These are phyloP conservation scores for Tuber umbilicatum DNA, from an alignment of 495 filamentous ascomycete species.

Conservation along the genomic window DNA sequence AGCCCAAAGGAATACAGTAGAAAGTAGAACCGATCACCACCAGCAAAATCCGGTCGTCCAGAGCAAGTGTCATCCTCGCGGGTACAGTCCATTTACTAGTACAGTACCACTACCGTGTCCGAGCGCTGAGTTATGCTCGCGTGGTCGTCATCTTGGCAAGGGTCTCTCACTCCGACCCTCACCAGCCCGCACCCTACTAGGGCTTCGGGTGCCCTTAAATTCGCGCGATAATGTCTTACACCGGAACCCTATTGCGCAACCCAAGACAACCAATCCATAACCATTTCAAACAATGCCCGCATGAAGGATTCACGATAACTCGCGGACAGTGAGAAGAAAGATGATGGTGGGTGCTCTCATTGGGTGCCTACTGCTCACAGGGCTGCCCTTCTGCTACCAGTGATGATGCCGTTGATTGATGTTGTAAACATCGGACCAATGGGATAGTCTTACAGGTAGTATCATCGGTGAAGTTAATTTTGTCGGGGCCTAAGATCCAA, in stretches of 20 bases:
- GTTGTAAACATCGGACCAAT: background rate
- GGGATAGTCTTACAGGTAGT: background rate
- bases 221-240: slow-evolving; percentile 5
- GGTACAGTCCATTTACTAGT: background rate
- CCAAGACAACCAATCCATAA: background rate
- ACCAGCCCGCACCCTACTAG: background rate
- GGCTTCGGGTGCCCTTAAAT: background rate
- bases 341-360: background rate
- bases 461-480: background rate
- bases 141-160: background rate
- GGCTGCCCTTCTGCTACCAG: background rate
- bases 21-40: background rate
- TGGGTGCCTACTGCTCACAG: background rate
- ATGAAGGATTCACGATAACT: background rate
- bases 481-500: background rate
- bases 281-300: background rate
- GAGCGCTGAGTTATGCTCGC: background rate
- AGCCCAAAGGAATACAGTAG: background rate
- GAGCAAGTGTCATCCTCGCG: background rate
- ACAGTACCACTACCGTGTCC: background rate
- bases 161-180: background rate
- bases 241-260: slow-evolving; percentile 5
- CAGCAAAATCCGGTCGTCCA: background rate
- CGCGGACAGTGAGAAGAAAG: background rate
- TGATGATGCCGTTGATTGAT: background rate